Evolutionary conservation across 2,329 filamentous ascomycete species (phyloP).

Genomic region (Xylaria polymorpha): DNA sequence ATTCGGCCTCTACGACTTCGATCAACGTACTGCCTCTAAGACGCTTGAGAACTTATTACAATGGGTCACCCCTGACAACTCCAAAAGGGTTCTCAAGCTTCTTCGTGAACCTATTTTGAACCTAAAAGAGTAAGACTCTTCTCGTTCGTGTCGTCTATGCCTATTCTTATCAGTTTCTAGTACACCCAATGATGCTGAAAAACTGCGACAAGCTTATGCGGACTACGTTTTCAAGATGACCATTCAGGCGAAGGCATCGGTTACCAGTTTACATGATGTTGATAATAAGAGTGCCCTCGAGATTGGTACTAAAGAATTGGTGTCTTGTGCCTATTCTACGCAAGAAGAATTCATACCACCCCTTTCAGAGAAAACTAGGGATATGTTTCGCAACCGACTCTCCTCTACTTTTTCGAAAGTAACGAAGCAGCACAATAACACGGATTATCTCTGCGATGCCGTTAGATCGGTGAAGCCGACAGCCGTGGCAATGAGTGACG

Average conservation of each 20-base stretch:
- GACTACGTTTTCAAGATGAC: slow-evolving; percentile 66
- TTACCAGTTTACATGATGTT: slow-evolving; percentile 47
- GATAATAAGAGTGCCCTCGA: slow-evolving; percentile 54
- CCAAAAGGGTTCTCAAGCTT: slow-evolving; percentile 63
- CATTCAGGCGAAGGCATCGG: slow-evolving; percentile 52
- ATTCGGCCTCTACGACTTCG: slow-evolving; percentile 81
- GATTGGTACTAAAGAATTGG: slow-evolving; percentile 63
- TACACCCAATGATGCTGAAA: slow-evolving; percentile 51
- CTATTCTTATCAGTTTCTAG: slow-evolving; percentile 50
- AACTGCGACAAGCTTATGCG: slow-evolving; percentile 62
- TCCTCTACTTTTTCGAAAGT: slow-evolving; percentile 69
- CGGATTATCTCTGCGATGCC: slow-evolving; percentile 64
- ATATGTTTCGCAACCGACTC: slow-evolving; percentile 67
- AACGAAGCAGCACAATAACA: slow-evolving; percentile 64
- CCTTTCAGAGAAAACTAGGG: slow-evolving; percentile 64
- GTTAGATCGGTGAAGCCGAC: slow-evolving; percentile 65
- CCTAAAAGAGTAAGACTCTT: slow-evolving; percentile 50
- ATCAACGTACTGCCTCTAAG: slow-evolving; percentile 86
- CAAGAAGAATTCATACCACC: slow-evolving; percentile 56
- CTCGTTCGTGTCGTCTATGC: slow-evolving; percentile 34
- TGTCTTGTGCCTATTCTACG: slow-evolving; percentile 66
- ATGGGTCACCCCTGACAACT: slow-evolving; percentile 66
- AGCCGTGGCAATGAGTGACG: slow-evolving; percentile 66
- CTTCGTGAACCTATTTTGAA: slow-evolving; percentile 58
- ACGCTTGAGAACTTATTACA: slow-evolving; percentile 81